These are phyloP conservation scores for Aspergillus avenaceus DNA, from an alignment of 495 filamentous ascomycete genomes.

Conservation along the genomic window DNA sequence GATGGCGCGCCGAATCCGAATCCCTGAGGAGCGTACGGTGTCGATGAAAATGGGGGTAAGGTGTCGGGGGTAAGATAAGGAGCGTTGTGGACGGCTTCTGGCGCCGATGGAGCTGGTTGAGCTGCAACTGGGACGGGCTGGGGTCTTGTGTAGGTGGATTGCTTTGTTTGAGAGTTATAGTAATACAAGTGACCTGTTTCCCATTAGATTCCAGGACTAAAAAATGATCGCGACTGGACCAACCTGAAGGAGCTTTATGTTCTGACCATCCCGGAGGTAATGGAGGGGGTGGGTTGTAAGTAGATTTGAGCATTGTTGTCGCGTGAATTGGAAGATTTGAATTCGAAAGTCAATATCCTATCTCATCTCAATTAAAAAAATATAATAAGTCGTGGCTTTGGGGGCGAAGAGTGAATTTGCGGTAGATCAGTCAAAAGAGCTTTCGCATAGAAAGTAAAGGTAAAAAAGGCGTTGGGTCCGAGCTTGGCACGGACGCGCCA, in stretches of 20 bases:
- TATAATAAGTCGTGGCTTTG: too few species aligned
- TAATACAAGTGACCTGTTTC: conserved; percentile 75
- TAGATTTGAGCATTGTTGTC: conserved; percentile 38
- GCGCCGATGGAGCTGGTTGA: conserved; percentile 19
- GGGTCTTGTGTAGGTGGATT: conserved; percentile 82
- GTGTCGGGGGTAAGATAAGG: conserved; percentile 30
- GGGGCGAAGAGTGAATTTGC: conserved; percentile 9
- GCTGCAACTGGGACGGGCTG: conserved; percentile 29
- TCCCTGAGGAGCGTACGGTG: conserved; percentile 34
- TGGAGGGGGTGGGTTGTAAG: conserved; percentile 46
- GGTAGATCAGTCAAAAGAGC: conserved; percentile 13
- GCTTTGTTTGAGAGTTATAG: conserved; percentile 79
- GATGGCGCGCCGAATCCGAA: conserved; percentile 15
- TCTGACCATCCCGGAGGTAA: conserved; percentile 85
- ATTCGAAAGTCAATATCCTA: too few species aligned
- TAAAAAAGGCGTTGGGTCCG: conserved; percentile 38
- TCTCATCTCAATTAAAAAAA: too few species aligned
- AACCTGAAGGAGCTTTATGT: conserved; percentile 83
- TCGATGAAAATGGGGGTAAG: conserved; percentile 39
- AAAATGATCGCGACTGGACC: conserved; percentile 7
- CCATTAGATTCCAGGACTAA: conserved; percentile 10
- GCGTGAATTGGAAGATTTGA: background rate
- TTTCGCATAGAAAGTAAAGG: conserved; percentile 19
- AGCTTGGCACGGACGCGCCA: conserved; percentile 48
- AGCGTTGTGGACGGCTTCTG: conserved; percentile 15